These are phyloP conservation scores for Cyberlindnera samutprakarnensis DNA, from an alignment of 805 yeast genomes.

Conservation along the genomic window DNA sequence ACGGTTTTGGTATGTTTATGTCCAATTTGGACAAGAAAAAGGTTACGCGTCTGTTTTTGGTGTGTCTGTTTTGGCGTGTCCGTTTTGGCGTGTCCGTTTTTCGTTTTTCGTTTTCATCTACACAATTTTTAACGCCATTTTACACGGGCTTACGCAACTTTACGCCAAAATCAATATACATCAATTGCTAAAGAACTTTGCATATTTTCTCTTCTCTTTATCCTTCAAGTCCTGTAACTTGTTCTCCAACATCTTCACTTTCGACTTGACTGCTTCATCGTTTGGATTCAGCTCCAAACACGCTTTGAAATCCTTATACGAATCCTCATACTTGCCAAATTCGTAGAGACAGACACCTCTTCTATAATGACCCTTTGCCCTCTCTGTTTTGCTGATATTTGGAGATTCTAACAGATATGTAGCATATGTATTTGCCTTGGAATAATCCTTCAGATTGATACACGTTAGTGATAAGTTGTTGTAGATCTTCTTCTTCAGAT, in stretches of 20 bases:
- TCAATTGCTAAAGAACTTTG: slow-evolving; percentile 64
- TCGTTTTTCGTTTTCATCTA: too few relatives aligned
- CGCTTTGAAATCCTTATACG: slow-evolving; percentile 36
- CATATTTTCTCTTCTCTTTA: slow-evolving; percentile 45
- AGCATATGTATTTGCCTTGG: slow-evolving; percentile 46
- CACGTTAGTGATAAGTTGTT: slow-evolving; percentile 51
- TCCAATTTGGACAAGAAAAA: too few relatives aligned
- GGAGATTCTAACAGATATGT: slow-evolving; percentile 48
- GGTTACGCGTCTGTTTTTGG: too few relatives aligned
- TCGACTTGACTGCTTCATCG: slow-evolving; percentile 42
- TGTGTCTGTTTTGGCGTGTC: too few relatives aligned
- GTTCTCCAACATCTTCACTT: slow-evolving; percentile 33
- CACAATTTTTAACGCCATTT: too few relatives aligned
- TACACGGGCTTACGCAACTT: too few relatives aligned
- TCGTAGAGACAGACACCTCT: slow-evolving; percentile 40
- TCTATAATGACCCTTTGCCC: slow-evolving; percentile 54
- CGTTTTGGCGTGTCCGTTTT: too few relatives aligned
- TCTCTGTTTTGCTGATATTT: slow-evolving; percentile 29
- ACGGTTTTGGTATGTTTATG: too few relatives aligned
- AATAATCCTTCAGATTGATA: slow-evolving; percentile 41
- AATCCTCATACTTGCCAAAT: slow-evolving; percentile 40
- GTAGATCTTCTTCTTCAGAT: slow-evolving; percentile 32
- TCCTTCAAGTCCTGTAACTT: slow-evolving; percentile 36
- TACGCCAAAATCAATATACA: too few relatives aligned
- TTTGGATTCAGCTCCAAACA: slow-evolving; percentile 39